Evolutionary conservation across 805 yeast species (phyloP), one percentile per base, ranked within the genome.

Genomic region (Candida maesae): DNA sequence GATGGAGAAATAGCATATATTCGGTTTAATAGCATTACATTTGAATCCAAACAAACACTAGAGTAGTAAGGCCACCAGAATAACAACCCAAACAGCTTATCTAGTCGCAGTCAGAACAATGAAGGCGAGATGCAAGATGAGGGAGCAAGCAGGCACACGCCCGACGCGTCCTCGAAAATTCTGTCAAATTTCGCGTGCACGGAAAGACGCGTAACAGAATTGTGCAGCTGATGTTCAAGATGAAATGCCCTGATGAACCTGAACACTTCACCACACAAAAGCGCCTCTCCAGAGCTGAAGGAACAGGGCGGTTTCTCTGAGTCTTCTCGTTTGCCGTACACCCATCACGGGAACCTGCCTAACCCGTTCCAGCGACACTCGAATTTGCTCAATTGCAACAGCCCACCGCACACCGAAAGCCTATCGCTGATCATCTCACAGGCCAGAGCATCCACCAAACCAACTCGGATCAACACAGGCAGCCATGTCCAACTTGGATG

Each of bases 1-100:
- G 35, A 52, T 65, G 24, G 61, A 58, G 27, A 41, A 45, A 23
- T 13, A 27, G 23, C 27, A n/a, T n/a, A n/a, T n/a, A n/a, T n/a
- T n/a, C n/a, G n/a, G n/a, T n/a, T n/a, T n/a, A n/a, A n/a, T n/a
- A n/a, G n/a, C n/a, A n/a, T n/a, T n/a, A n/a, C n/a, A n/a, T n/a
- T n/a, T n/a, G n/a, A n/a, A n/a, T n/a, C n/a, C n/a, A n/a, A n/a
- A n/a, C n/a, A n/a, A n/a, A n/a, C n/a, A n/a, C n/a, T n/a, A n/a
- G n/a, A n/a, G n/a, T n/a, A n/a, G n/a, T n/a, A n/a, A n/a, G n/a
- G n/a, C n/a, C n/a, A n/a, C n/a, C n/a, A n/a, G n/a, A n/a, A n/a
- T n/a, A n/a, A n/a, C n/a, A n/a, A n/a, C n/a, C n/a, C n/a, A n/a
- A n/a, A n/a, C n/a, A n/a, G n/a, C n/a, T n/a, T n/a, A n/a, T n/a